Base-by-base conservation (phyloP, 345 rosid species). In the Sisymbrium irio region DNA sequence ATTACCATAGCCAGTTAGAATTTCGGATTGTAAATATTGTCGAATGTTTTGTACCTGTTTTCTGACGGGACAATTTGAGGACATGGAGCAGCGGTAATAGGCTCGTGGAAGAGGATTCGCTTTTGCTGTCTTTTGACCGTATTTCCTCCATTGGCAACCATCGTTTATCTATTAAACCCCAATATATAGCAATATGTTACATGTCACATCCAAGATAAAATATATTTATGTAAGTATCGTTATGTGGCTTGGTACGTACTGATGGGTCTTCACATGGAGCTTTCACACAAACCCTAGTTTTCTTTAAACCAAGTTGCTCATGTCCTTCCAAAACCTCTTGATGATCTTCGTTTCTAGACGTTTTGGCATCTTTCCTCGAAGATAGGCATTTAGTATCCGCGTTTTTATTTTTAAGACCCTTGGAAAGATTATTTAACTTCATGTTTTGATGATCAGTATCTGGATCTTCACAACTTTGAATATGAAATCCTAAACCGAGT, bases 131-230 rank as follows among this genome's bases (percentile, higher is more conserved):
- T 93, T 93, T 69, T 93, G 98, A 25, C 98, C 98, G 39, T 93
- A 93, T 46, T 93, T 93, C 65, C 98, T 93, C 98, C 98, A 93
- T 33, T 89, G 98, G 44, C 98, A 93, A 46, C 97, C 97, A 46
- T 93, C 98, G 30, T 79, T 84, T 54, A 93, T 87, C 98, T 93
- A 82, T 44, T 20, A n/a, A 61, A 67, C 20, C 7, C 51, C 30
- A 12, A 25, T n/a, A n/a, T n/a, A n/a, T n/a, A 35, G 0, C 40
- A 33, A 57, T 10, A 37, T 59, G 71, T 18, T 36, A 53, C 32
- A 47, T 25, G 33, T 57, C 39, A 64, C 45, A 50, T 67, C 15
- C 46, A 25, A 20, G 18, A 22, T 1, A 47, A 13, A 6, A 27
- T 18, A 63, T 7, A 62, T 53, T 9, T 9, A 39, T 50, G 28